Evolutionary conservation across 768 basidiomycete genomes (phyloP).

Genomic region (Podaxis rugospora): DNA sequence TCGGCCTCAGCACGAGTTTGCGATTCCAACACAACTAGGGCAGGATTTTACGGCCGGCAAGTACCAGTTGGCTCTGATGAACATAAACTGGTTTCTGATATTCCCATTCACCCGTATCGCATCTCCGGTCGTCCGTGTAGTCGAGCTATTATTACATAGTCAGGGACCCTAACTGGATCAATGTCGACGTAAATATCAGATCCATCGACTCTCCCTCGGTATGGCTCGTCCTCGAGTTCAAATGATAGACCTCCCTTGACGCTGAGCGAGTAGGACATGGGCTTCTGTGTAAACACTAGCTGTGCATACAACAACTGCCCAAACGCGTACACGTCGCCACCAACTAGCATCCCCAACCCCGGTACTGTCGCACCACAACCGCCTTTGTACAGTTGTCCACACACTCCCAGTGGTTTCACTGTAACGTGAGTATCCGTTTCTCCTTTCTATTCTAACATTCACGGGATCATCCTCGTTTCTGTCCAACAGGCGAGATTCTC

Average conservation of each 20-base stretch:
- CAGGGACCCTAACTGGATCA: conserved; percentile 20
- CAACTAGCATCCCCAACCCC: conserved; percentile 19
- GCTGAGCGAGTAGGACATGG: not conserved
- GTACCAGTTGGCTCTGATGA: not conserved
- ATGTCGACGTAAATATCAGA: conserved; percentile 18
- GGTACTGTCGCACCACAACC: conserved; percentile 14
- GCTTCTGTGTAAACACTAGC: conserved; percentile 18
- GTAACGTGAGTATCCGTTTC: conserved; percentile 19
- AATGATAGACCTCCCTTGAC: not conserved
- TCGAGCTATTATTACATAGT: conserved; percentile 23
- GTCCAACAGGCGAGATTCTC: conserved; percentile 19
- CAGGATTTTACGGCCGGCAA: conserved; percentile 19
- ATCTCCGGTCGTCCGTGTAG: not conserved
- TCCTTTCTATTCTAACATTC: not conserved
- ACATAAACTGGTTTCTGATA: not conserved
- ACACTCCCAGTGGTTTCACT: conserved; percentile 17
- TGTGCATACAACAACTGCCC: conserved; percentile 20
- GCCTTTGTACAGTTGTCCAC: conserved; percentile 22
- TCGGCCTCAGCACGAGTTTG: no score
- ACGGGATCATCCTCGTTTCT: conserved; percentile 14
- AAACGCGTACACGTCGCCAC: conserved; percentile 19
- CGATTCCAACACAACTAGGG: conserved; percentile 20
- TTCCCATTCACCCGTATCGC: not conserved
- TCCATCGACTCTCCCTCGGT: conserved; percentile 19
- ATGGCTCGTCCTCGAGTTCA: not conserved